These are phyloP conservation scores for Glebionis coronaria DNA, from an alignment of 129 eudicot genomes.

Conservation along the genomic window DNA sequence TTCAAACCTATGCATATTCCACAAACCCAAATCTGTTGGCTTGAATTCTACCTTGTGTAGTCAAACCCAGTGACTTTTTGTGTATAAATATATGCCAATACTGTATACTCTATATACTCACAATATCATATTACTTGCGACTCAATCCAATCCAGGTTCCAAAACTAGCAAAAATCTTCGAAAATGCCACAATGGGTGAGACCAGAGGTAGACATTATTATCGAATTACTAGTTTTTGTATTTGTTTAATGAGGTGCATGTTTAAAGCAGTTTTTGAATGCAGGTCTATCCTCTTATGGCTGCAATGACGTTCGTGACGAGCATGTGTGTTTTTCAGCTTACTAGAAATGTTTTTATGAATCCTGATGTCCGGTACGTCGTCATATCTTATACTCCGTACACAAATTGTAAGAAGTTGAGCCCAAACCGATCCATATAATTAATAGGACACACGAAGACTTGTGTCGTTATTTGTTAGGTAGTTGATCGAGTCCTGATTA, in stretches of 20 bases:
- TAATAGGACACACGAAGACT: too few relatives aligned
- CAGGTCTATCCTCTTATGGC: constrained; percentile 95
- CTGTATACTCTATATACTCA: constrained; percentile 4
- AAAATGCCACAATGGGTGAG: constrained; percentile 82
- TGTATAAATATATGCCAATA: constrained; percentile 12
- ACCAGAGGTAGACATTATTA: constrained; percentile 62
- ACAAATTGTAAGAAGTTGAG: too few relatives aligned
- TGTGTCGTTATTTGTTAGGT: too few relatives aligned
- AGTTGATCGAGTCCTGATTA: too few relatives aligned
- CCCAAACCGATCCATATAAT: too few relatives aligned
- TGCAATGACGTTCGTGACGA: constrained; percentile 82
- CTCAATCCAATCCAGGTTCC: neutral
- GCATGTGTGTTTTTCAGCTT: constrained; percentile 86
- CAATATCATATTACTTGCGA: constrained; percentile 14
- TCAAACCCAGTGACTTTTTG: constrained; percentile 30
- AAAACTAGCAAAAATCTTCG: neutral
- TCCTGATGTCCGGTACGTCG: constrained; percentile 79
- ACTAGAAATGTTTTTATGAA: constrained; percentile 70
- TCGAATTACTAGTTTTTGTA: too few relatives aligned
- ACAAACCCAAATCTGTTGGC: constrained; percentile 28
- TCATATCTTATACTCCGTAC: too few relatives aligned
- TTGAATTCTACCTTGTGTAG: constrained; percentile 19
- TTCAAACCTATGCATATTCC: neutral
- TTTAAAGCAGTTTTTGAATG: neutral
- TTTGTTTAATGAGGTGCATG: neutral